Percentiles rank a stretch among this genome's conserved stretches.
phyloP scores from a whole-genome alignment of 2,329 filamentous ascomycete species.

The Diaporthe destruens region DNA sequence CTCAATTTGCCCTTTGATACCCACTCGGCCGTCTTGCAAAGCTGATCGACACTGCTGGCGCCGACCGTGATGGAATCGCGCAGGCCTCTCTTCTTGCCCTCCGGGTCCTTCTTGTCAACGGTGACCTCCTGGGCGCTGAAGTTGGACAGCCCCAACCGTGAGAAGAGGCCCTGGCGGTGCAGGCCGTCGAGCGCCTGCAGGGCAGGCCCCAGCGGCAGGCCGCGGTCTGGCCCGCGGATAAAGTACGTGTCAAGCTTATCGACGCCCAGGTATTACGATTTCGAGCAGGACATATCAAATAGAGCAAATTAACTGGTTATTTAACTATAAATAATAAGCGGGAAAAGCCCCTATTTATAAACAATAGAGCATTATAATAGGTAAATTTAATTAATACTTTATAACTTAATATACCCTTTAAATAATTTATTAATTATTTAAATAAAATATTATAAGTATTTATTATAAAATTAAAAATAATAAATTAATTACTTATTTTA shows the following conservation, averaged over 20 bases:
- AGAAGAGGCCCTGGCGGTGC: slow-evolving; percentile 5
- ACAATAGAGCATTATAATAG: too few species aligned
- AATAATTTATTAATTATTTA: too few species aligned
- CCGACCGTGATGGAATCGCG: neutral
- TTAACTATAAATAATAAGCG: too few species aligned
- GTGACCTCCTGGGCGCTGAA: neutral
- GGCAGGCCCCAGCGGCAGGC: neutral
- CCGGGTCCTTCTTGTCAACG: neutral
- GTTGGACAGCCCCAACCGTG: slow-evolving; percentile 1
- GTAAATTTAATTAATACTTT: too few species aligned
- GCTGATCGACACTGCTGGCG: slow-evolving; percentile 1
- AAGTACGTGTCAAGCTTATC: slow-evolving; percentile 3
- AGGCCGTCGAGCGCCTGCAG: slow-evolving; percentile 3
- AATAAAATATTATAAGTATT: too few species aligned
- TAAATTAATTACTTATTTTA: too few species aligned
- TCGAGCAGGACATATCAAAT: too few species aligned
- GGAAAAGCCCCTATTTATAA: too few species aligned
- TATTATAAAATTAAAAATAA: too few species aligned
- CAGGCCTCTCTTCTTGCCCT: neutral
- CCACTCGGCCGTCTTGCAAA: neutral
- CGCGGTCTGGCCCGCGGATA: neutral
- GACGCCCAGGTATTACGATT: too few species aligned
- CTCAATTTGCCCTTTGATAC: neutral
- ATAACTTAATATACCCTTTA: too few species aligned
- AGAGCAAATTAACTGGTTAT: too few species aligned